phyloP scores from a whole-genome alignment of 176 grass and related monocot species.

The Lolium multiflorum region DNA sequence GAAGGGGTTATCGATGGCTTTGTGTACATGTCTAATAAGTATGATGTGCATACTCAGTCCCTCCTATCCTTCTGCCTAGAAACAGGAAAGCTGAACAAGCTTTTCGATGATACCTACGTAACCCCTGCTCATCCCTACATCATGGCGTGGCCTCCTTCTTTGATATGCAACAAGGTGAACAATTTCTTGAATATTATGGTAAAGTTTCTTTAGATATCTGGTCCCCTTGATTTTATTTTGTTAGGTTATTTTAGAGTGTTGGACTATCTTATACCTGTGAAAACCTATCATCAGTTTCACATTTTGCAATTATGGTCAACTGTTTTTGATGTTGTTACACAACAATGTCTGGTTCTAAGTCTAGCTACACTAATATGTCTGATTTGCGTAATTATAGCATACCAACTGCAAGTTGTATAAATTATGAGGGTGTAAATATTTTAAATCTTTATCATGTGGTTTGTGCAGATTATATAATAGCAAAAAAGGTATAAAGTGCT shows the following conservation, averaged over 20 bases:
- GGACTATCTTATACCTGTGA: not conserved
- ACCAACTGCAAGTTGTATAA: not conserved
- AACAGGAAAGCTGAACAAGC: not conserved
- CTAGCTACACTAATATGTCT: not conserved
- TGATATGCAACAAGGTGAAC: not conserved
- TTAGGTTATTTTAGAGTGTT: not conserved
- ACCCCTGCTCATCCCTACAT: not conserved
- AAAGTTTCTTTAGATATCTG: not conserved
- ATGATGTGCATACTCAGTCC: not conserved
- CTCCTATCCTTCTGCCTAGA: not conserved
- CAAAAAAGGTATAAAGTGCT: too few species aligned
- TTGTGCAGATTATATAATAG: not conserved
- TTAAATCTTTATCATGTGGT: not conserved
- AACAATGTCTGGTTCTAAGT: not conserved
- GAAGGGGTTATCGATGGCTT: not conserved
- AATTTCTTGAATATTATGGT: not conserved
- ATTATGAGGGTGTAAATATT: not conserved
- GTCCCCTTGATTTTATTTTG: not conserved
- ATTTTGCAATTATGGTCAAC: not conserved
- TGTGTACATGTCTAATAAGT: not conserved
- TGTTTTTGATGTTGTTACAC: not conserved
- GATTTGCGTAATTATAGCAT: not conserved
- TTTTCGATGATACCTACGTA: not conserved
- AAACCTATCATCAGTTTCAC: not conserved
- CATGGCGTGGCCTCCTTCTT: constrained; percentile 5